Evolutionary conservation across 371 early-diverging fungal genomes (phyloP).

Genomic region (Synchytrium microbalum): DNA sequence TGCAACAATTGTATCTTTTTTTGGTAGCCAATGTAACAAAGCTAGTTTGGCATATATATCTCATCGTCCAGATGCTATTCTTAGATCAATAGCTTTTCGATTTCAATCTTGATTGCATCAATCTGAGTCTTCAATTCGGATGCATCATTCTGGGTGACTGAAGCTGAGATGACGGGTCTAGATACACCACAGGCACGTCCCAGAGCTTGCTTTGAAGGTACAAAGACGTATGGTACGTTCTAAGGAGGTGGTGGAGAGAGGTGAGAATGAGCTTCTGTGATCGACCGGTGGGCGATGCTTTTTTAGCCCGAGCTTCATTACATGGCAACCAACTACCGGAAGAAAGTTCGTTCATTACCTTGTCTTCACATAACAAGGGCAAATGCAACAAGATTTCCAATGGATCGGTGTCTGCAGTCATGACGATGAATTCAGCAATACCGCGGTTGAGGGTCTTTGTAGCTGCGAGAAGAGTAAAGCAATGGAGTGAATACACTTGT

Average conservation of each 20-base stretch:
- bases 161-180: slow-evolving; percentile 87
- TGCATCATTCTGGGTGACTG: slow-evolving; percentile 94
- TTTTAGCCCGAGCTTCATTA: background rate
- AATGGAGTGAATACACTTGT: slow-evolving; percentile 3
- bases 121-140: slow-evolving; percentile 92
- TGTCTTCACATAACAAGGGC: slow-evolving; percentile 98
- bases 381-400: slow-evolving; percentile 95
- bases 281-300: background rate
- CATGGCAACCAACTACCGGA: background rate
- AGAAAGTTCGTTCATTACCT: slow-evolving; percentile 36
- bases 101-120: slow-evolving; percentile 78
- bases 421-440: slow-evolving; percentile 96
- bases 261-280: background rate
- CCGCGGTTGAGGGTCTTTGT: slow-evolving; percentile 99
- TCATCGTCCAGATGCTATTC: too few species aligned
- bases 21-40: too few species aligned
- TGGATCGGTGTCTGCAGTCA: slow-evolving; percentile 98
- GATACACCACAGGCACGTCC: slow-evolving; percentile 98
- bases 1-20: too few species aligned
- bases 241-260: slow-evolving; percentile 6
- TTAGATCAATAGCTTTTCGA: slow-evolving; percentile 87
- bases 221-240: slow-evolving; percentile 98
- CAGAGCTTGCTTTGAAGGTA: slow-evolving; percentile 92
- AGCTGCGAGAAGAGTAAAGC: slow-evolving; percentile 36
- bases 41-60: too few species aligned